phyloP scores from a whole-genome alignment of 2,329 filamentous ascomycete species.

The Chrysoporthe puriensis region DNA sequence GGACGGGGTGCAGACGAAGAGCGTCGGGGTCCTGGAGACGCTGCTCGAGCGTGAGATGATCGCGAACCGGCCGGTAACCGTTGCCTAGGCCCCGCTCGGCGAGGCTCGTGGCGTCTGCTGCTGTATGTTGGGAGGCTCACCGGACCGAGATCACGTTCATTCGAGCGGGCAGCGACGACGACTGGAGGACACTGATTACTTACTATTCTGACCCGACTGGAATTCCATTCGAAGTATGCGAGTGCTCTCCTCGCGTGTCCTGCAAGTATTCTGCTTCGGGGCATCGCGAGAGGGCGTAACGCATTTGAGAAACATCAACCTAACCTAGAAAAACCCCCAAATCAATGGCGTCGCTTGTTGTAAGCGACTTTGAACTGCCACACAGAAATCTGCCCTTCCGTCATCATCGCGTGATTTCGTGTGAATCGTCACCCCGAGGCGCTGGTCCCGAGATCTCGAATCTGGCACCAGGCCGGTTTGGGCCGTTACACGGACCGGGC shows the following conservation, averaged over 20 bases:
- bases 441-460: not conserved
- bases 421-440: not conserved
- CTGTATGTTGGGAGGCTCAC: conserved; percentile 32
- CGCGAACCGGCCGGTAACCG: conserved; percentile 36
- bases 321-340: not conserved
- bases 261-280: not conserved
- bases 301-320: conserved; percentile 16
- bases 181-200: conserved; percentile 13
- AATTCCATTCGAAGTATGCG: not conserved
- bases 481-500: not conserved
- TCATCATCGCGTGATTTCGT: not conserved
- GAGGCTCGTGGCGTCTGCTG: conserved; percentile 4
- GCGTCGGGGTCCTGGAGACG: conserved; percentile 56
- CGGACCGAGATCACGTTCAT: conserved; percentile 37
- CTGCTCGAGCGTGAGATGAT: conserved; percentile 60
- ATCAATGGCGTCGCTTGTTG: conserved; percentile 18
- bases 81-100: conserved; percentile 27
- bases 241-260: not conserved
- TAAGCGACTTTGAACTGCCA: conserved; percentile 17
- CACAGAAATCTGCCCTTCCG: not conserved
- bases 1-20: conserved; percentile 40
- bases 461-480: not conserved
- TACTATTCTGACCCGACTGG: conserved; percentile 20
- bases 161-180: conserved; percentile 35
- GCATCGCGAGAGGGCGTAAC: not conserved